Conservation (phyloP, 805 yeast genomes). For the Yamadazyma kitorensis region DNA sequence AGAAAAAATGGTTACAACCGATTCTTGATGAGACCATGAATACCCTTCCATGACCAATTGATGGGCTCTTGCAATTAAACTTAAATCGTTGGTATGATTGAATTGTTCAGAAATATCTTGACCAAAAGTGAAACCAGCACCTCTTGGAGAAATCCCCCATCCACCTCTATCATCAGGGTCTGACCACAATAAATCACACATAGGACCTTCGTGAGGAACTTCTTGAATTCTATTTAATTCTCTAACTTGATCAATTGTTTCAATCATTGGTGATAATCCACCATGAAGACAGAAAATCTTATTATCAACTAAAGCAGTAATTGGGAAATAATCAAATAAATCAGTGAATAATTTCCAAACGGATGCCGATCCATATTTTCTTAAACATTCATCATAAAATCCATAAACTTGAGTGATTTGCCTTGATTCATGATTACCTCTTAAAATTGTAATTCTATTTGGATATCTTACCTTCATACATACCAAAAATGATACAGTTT, state of each 20-base stretch:
- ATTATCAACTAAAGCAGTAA: conserved; percentile 88
- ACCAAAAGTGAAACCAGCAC: conserved; percentile 98
- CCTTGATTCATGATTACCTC: conserved; percentile 95
- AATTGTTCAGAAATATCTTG: conserved; percentile 92
- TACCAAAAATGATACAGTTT: conserved; percentile 83
- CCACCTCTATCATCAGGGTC: conserved; percentile 98
- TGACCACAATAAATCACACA: conserved; percentile 96
- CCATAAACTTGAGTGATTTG: conserved; percentile 97
- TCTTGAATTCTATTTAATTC: conserved; percentile 90
- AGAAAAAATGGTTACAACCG: conserved; percentile 88
- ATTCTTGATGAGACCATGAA: conserved; percentile 91
- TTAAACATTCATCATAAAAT: conserved; percentile 90
- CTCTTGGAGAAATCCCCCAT: conserved; percentile 97
- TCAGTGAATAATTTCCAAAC: conserved; percentile 94
- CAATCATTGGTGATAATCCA: conserved; percentile 92
- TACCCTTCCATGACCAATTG: conserved; percentile 98
- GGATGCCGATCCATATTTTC: conserved; percentile 88
- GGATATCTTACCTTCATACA: conserved; percentile 94
- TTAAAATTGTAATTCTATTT: conserved; percentile 81
- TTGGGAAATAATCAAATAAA: conserved; percentile 87
- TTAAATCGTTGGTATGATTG: conserved; percentile 83
- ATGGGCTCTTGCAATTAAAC: conserved; percentile 90
- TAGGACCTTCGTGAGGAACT: conserved; percentile 97
- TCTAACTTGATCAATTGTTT: conserved; percentile 87
- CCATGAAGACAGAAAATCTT: conserved; percentile 92